These are phyloP conservation scores for Fusarium subtropicale DNA, from an alignment of 2,329 filamentous ascomycete species.

Conservation along the genomic window DNA sequence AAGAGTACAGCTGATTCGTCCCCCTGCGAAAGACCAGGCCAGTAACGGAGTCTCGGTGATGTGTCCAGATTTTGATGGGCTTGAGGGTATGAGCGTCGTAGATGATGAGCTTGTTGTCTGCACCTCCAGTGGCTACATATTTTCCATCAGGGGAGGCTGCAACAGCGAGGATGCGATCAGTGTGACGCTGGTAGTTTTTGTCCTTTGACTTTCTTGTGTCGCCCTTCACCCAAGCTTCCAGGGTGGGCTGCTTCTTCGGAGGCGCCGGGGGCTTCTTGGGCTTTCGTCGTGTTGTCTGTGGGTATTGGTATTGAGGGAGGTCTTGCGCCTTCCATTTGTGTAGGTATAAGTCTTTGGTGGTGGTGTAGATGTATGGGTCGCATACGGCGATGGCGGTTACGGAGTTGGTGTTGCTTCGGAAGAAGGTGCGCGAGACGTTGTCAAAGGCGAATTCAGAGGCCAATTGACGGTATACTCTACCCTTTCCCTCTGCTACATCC, in stretches of 20 bases:
- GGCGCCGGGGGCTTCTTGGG: slow-evolving; percentile 68
- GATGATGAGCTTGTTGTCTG: slow-evolving; percentile 85
- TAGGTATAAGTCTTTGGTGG: slow-evolving; percentile 84
- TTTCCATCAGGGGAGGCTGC: slow-evolving; percentile 90
- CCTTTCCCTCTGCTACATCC: slow-evolving; percentile 92
- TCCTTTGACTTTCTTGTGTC: slow-evolving; percentile 70
- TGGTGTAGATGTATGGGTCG: slow-evolving; percentile 86
- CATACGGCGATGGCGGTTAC: slow-evolving; percentile 85
- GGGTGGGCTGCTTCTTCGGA: slow-evolving; percentile 70
- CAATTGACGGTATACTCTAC: slow-evolving; percentile 85
- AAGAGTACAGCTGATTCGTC: slow-evolving; percentile 92
- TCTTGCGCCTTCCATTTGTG: slow-evolving; percentile 91
- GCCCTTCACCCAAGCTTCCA: slow-evolving; percentile 72
- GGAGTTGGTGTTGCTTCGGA: slow-evolving; percentile 80
- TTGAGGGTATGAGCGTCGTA: slow-evolving; percentile 86
- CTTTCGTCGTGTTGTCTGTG: slow-evolving; percentile 68
- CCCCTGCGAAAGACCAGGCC: slow-evolving; percentile 86
- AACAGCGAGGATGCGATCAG: slow-evolving; percentile 81
- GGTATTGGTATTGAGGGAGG: slow-evolving; percentile 69
- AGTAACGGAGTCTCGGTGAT: slow-evolving; percentile 90
- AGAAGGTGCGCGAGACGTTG: slow-evolving; percentile 74
- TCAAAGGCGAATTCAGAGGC: slow-evolving; percentile 78
- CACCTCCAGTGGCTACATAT: slow-evolving; percentile 89
- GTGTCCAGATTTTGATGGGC: slow-evolving; percentile 85
- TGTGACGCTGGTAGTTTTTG: slow-evolving; percentile 79